Evolutionary conservation across 768 basidiomycete genomes (phyloP).

Genomic region (Leccinum truebloodii): DNA sequence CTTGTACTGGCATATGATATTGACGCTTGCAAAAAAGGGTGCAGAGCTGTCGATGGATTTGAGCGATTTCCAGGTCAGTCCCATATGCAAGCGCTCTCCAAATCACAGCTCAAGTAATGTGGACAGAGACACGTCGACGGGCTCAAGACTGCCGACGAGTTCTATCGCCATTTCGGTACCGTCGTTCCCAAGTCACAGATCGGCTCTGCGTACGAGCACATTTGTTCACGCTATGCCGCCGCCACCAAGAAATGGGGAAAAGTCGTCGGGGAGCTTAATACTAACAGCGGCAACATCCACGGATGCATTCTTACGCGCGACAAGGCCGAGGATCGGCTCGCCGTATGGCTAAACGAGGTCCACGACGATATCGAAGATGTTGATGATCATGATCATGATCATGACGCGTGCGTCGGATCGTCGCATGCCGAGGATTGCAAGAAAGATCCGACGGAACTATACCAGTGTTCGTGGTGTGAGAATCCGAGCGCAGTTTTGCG

Average conservation of each 20-base stretch:
- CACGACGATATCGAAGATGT: constrained; percentile 32
- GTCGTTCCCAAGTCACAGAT: constrained; percentile 50
- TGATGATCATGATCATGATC: too few relatives aligned
- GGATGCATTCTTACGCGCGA: constrained; percentile 28
- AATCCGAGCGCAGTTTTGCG: constrained; percentile 60
- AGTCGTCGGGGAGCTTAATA: constrained; percentile 40
- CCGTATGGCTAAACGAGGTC: constrained; percentile 52
- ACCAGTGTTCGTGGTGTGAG: constrained; percentile 61
- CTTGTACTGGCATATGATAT: constrained; percentile 59
- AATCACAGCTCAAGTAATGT: background rate
- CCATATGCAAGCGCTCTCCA: too few relatives aligned
- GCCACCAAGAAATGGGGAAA: constrained; percentile 49
- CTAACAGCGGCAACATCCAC: constrained; percentile 30
- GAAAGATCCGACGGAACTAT: constrained; percentile 45
- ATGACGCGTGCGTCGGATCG: background rate
- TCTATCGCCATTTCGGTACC: constrained; percentile 44
- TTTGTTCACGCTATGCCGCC: constrained; percentile 44
- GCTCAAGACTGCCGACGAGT: constrained; percentile 53
- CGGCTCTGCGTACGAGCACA: constrained; percentile 50
- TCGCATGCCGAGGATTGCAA: background rate
- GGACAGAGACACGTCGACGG: constrained; percentile 38
- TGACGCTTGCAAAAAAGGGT: constrained; percentile 53
- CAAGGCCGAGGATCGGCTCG: constrained; percentile 55
- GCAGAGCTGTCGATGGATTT: constrained; percentile 49
- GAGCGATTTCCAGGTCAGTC: constrained; percentile 48